A percentile compares a stretch with the other conserved stretches of the same genome.
phyloP scores from a whole-genome alignment of 1,139 yeast genomes.

The Hyphopichia burtonii region DNA sequence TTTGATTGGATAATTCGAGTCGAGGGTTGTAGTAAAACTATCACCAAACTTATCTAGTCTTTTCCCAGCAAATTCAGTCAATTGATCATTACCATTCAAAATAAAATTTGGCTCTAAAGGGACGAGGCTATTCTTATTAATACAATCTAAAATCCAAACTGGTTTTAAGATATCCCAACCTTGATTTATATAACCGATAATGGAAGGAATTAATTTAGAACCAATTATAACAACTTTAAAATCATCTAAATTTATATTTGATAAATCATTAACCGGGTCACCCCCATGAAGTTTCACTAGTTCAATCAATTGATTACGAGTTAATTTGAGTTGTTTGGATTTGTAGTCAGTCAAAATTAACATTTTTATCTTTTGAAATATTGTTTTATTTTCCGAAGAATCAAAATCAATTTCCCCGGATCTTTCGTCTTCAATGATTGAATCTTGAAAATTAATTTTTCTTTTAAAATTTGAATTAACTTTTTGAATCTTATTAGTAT shows the following conservation, averaged over 20 bases:
- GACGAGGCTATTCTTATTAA: slow-evolving; percentile 40
- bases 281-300: slow-evolving; percentile 47
- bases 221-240: slow-evolving; percentile 35
- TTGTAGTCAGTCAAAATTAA: slow-evolving; percentile 42
- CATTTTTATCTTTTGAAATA: slow-evolving; percentile 27
- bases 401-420: neutral
- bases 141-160: slow-evolving; percentile 70
- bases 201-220: slow-evolving; percentile 48
- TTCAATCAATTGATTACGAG: neutral
- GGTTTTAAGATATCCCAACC: slow-evolving; percentile 67
- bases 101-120: slow-evolving; percentile 63
- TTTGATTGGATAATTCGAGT: neutral
- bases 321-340: neutral
- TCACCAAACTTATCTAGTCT: slow-evolving; percentile 56
- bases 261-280: slow-evolving; percentile 12
- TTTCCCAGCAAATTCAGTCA: slow-evolving; percentile 14
- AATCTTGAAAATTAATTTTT: slow-evolving; percentile 4
- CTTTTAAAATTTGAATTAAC: slow-evolving; percentile 20
- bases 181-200: slow-evolving; percentile 37
- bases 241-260: slow-evolving; percentile 6
- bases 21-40: slow-evolving; percentile 35
- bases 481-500: slow-evolving; percentile 24
- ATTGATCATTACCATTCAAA: slow-evolving; percentile 21
- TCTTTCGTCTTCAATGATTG: neutral
- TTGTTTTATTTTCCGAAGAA: slow-evolving; percentile 7